Base-by-base conservation (phyloP, 108 stramenopile species). In the Pseudonitzschia multiseries region DNA sequence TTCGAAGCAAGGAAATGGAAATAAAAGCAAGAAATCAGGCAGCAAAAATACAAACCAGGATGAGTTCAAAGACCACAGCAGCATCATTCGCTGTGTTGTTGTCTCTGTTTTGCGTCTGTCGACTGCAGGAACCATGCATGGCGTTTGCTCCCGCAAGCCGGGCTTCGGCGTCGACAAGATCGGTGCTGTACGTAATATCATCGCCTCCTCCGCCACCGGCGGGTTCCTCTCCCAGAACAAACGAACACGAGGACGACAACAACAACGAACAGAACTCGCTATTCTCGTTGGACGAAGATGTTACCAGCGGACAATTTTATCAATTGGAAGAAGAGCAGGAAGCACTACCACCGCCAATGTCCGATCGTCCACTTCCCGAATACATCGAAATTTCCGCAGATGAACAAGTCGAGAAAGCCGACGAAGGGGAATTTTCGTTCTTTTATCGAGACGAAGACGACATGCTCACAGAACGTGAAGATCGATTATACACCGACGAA, bases 391-490 rank as follows among this genome's bases (percentile, higher is more conserved):
- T 27, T 28, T 21, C 21, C 15, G 40, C 40, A 9, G 18, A 63
- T 2, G 29, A 4, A 5, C 4, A 17, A 13, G 31, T 31, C 33
- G 31, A 33, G 9, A 59, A 63, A 14, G 28, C 43, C 20, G 70
- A 68, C 21, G 43, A 27, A 9, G 73, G 65, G 9, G 72, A 74
- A 18, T 69, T 69, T 51, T 54, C 69, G 8, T 74, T 70, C 65
- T 87, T 61, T 69, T 51, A 69, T 31, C 84, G 87, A 15, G 89
- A 90, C 59, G 83, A 90, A 52, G 87, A 81, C 50, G 87, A 88
- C 12, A 87, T 87, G 8, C 69, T 90, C 31, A 85, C 86, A 46
- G 93, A 94, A 76, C 81, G 89, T 12, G 93, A 94, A 83, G 89
- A 88, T 72, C 89, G 93, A 70, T 68, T 90, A 12, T 94, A 87